Evolutionary conservation across 495 filamentous ascomycete genomes (phyloP).

Genomic region (Neohortaea acidophila): DNA sequence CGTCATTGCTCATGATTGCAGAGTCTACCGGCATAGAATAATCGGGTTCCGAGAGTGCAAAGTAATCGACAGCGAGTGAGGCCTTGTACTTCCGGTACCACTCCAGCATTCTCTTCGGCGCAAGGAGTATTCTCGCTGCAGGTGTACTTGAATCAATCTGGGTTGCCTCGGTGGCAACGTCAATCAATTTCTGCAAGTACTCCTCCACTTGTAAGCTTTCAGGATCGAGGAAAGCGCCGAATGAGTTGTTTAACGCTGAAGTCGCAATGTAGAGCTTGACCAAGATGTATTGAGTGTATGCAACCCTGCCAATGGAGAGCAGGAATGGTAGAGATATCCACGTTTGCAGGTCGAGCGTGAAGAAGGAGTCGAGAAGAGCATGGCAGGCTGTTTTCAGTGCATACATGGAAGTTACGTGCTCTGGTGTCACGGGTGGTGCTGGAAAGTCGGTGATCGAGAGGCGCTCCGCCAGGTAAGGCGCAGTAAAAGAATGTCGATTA

Average conservation of each 20-base stretch:
- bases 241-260: neutral
- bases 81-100: neutral
- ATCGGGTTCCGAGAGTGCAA: too few species aligned
- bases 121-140: neutral
- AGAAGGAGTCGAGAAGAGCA: slow-evolving; percentile 3
- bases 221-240: slow-evolving; percentile 3
- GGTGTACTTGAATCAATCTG: neutral
- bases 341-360: neutral
- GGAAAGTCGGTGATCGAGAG: slow-evolving; percentile 9
- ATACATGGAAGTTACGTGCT: slow-evolving; percentile 5
- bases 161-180: neutral
- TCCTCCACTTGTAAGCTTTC: neutral
- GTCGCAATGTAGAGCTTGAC: slow-evolving; percentile 4
- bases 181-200: neutral
- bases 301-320: neutral
- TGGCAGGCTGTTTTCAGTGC: slow-evolving; percentile 1
- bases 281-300: slow-evolving; percentile 1
- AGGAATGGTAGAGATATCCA: neutral
- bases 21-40: too few species aligned
- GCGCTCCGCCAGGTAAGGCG: slow-evolving; percentile 10
- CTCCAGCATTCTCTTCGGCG: neutral
- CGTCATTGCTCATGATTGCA: too few species aligned
- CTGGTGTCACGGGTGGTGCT: neutral
- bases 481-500: slow-evolving; percentile 8
- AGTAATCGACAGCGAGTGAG: too few species aligned